Conservation (phyloP, 768 basidiomycete species). For the Pilatotrama ljubarskyi region DNA sequence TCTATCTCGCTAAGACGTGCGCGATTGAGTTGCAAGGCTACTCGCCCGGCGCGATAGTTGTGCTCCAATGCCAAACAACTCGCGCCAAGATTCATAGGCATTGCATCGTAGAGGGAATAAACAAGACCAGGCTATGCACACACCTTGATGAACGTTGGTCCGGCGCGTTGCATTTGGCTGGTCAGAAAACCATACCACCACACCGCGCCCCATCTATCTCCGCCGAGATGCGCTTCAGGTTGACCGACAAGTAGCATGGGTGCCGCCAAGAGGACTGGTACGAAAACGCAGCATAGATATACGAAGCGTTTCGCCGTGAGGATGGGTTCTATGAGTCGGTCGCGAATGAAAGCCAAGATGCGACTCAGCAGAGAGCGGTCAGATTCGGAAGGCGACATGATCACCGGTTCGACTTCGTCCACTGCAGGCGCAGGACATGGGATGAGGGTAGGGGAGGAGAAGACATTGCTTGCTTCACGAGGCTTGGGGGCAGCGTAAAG, state of each 20-base stretch:
- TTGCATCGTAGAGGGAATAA: background rate
- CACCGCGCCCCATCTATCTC: constrained; percentile 88
- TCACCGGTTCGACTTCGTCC: constrained; percentile 34
- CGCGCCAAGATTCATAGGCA: background rate
- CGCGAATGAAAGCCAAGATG: constrained; percentile 49
- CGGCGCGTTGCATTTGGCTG: constrained; percentile 87
- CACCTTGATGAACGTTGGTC: constrained; percentile 97
- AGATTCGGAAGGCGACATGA: constrained; percentile 69
- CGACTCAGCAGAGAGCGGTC: constrained; percentile 47
- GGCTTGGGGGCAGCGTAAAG: constrained; percentile 49
- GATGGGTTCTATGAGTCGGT: constrained; percentile 80
- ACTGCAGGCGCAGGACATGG: constrained; percentile 37
- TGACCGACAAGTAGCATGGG: constrained; percentile 81
- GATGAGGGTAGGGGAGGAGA: constrained; percentile 51
- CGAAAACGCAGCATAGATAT: constrained; percentile 78
- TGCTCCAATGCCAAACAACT: too few relatives aligned
- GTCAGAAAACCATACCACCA: constrained; percentile 98
- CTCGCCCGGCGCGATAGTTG: too few relatives aligned
- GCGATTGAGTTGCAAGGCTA: too few relatives aligned
- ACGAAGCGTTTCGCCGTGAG: constrained; percentile 82
- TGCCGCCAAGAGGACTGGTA: constrained; percentile 79
- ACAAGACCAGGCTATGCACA: constrained; percentile 14
- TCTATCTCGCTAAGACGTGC: too few relatives aligned
- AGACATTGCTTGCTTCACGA: constrained; percentile 40
- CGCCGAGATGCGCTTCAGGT: constrained; percentile 53